Evolutionary conservation across 2,329 filamentous ascomycete species (phyloP).

Genomic region (Xylariaceae sp.): DNA sequence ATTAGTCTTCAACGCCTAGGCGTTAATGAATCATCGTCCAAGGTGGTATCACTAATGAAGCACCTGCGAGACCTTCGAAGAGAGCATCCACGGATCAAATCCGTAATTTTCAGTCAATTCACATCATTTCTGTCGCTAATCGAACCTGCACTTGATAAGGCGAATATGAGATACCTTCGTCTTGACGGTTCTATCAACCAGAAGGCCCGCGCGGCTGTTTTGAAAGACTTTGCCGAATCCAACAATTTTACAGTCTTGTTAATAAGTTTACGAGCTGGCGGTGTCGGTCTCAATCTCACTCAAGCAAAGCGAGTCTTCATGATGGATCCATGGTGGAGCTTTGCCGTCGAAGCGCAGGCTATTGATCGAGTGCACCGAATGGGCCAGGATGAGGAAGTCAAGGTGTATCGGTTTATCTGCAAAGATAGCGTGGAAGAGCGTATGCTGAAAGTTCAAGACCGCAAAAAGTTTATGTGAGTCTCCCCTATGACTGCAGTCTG

Average conservation of each 20-base stretch:
- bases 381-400: conserved; percentile 87
- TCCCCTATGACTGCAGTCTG: conserved; percentile 18
- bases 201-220: conserved; percentile 78
- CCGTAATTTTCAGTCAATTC: conserved; percentile 96
- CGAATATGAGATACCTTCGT: conserved; percentile 79
- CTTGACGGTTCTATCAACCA: conserved; percentile 92
- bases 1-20: conserved; percentile 68
- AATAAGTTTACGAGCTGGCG: conserved; percentile 85
- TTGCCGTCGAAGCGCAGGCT: conserved; percentile 93
- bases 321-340: conserved; percentile 99
- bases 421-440: conserved; percentile 91
- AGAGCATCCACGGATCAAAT: conserved; percentile 74
- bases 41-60: conserved; percentile 79
- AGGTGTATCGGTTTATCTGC: conserved; percentile 87
- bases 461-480: conserved; percentile 93
- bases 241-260: conserved; percentile 75
- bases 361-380: conserved; percentile 98
- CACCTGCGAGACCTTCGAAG: conserved; percentile 74
- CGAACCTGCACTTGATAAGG: conserved; percentile 74
- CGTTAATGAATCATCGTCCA: conserved; percentile 77
- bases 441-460: conserved; percentile 91
- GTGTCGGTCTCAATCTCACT: conserved; percentile 92
- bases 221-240: conserved; percentile 71
- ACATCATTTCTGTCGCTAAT: conserved; percentile 95
- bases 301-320: conserved; percentile 90